Percentiles rank a stretch among this genome's conserved stretches.
phyloP scores from a whole-genome alignment of 768 basidiomycete genomes.

The Tremella mesenterica region DNA sequence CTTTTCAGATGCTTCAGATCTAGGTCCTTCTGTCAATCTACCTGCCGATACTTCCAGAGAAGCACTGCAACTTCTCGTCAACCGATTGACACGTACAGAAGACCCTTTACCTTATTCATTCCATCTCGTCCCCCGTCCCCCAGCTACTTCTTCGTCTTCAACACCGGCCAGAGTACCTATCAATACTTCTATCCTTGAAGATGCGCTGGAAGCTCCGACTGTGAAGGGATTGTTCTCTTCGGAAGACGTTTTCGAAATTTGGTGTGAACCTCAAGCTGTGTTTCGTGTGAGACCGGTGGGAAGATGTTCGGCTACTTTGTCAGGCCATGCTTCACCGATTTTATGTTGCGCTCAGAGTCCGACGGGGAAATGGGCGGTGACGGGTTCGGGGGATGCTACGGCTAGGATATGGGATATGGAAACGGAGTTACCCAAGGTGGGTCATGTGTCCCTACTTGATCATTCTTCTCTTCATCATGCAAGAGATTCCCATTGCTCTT shows the following conservation, averaged over 20 bases:
- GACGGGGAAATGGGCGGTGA: slow-evolving; percentile 80
- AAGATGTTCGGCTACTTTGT: slow-evolving; percentile 83
- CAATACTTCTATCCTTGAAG: slow-evolving; percentile 70
- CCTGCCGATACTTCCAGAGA: slow-evolving; percentile 79
- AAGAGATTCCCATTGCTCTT: background rate
- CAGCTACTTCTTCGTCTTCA: slow-evolving; percentile 12
- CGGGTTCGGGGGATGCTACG: slow-evolving; percentile 88
- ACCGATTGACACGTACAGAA: slow-evolving; percentile 72
- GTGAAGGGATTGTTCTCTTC: slow-evolving; percentile 30
- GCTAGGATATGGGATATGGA: slow-evolving; percentile 89
- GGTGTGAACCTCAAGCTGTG: slow-evolving; percentile 90
- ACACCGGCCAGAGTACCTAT: slow-evolving; percentile 70
- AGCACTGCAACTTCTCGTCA: slow-evolving; percentile 77
- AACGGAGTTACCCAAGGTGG: slow-evolving; percentile 72
- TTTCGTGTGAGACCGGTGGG: slow-evolving; percentile 90
- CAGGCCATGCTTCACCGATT: slow-evolving; percentile 85
- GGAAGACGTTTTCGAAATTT: slow-evolving; percentile 79
- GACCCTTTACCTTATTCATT: slow-evolving; percentile 90
- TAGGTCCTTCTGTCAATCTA: slow-evolving; percentile 81
- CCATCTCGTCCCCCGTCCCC: slow-evolving; percentile 55
- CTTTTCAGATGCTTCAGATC: slow-evolving; percentile 67
- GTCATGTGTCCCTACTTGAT: background rate
- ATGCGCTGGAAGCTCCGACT: slow-evolving; percentile 52
- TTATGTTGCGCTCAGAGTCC: slow-evolving; percentile 93
- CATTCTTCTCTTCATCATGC: background rate